phyloP scores from a whole-genome alignment of 495 filamentous ascomycete species.

The Cercophora scortea region DNA sequence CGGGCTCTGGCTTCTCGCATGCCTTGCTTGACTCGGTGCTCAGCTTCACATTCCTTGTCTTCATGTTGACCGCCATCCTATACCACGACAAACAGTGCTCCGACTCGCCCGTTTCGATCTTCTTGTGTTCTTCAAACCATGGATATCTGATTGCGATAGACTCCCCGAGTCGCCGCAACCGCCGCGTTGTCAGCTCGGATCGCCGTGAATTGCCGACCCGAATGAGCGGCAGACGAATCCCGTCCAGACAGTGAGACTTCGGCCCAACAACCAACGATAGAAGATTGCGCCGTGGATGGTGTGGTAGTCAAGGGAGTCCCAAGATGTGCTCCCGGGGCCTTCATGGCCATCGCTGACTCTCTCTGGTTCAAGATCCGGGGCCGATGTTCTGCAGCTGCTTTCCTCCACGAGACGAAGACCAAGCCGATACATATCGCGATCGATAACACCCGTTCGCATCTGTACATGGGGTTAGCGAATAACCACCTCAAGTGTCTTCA shows the following conservation, averaged over 20 bases:
- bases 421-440: not conserved
- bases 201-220: too few species aligned
- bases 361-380: not conserved
- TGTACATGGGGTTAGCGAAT: not conserved
- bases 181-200: too few species aligned
- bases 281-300: not conserved
- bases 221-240: too few species aligned
- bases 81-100: too few species aligned
- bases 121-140: too few species aligned
- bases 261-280: not conserved
- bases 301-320: not conserved
- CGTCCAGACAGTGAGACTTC: not conserved
- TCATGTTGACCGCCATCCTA: too few species aligned
- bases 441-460: not conserved
- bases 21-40: too few species aligned
- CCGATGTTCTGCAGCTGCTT: not conserved
- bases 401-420: not conserved
- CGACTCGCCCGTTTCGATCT: too few species aligned
- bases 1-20: too few species aligned
- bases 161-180: too few species aligned
- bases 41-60: too few species aligned
- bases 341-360: not conserved
- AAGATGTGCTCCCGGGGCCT: not conserved
- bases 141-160: too few species aligned
- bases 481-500: not conserved